These are phyloP conservation scores for Phytophthora sojae DNA, from an alignment of 352 stramenopile genomes.

Conservation along the genomic window DNA sequence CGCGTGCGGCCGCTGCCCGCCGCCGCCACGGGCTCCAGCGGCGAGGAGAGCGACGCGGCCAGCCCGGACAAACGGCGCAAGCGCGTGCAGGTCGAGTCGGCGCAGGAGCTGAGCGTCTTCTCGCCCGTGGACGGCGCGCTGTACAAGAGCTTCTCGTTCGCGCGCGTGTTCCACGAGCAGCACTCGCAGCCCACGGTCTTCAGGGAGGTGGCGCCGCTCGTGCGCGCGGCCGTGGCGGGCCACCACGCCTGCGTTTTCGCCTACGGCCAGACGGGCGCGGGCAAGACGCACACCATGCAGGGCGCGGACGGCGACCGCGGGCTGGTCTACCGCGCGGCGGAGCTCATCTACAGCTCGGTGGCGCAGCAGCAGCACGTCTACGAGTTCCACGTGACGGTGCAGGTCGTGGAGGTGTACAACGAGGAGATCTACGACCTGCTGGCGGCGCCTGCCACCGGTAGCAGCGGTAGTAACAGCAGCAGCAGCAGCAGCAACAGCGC, in stretches of 20 bases:
- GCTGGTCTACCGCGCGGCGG: conserved; percentile 51
- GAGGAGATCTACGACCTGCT: conserved; percentile 87
- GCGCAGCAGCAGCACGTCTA: conserved; percentile 56
- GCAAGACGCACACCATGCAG: conserved; percentile 53
- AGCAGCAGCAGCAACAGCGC: neutral
- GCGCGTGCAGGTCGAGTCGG: conserved; percentile 41
- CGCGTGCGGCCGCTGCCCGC: conserved; percentile 63
- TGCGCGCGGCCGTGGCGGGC: conserved; percentile 90
- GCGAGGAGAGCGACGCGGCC: conserved; percentile 31
- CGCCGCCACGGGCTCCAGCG: conserved; percentile 16
- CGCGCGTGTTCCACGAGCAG: conserved; percentile 86
- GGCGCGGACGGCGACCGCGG: conserved; percentile 51
- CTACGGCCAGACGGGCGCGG: conserved; percentile 90
- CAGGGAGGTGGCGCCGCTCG: conserved; percentile 91
- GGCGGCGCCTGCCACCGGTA: neutral
- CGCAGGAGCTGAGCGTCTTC: conserved; percentile 47
- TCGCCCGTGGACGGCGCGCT: conserved; percentile 54
- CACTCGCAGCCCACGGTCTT: conserved; percentile 91
- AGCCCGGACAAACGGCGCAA: conserved; percentile 28
- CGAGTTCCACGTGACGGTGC: conserved; percentile 56
- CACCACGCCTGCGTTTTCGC: conserved; percentile 96
- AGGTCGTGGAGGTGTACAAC: conserved; percentile 90
- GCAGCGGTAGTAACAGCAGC: neutral
- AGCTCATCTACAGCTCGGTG: conserved; percentile 51
- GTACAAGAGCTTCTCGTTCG: conserved; percentile 88